phyloP scores from a whole-genome alignment of 768 basidiomycete species.

The Omphalotus guepiniiformis region DNA sequence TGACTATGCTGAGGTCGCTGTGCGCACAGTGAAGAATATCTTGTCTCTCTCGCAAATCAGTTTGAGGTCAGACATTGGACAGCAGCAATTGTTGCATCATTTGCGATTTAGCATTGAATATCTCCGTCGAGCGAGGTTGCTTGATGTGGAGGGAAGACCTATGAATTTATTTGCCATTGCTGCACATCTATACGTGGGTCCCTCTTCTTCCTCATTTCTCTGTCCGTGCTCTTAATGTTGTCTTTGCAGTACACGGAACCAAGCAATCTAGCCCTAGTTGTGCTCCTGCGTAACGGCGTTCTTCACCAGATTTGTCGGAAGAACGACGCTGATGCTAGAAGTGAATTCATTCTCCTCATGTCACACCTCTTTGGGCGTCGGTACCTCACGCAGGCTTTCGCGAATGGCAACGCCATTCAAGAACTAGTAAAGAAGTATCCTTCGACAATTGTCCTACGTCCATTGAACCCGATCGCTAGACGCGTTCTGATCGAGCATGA shows the following conservation, averaged over 20 bases:
- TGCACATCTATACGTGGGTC: slow-evolving; percentile 45
- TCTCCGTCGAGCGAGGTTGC: slow-evolving; percentile 50
- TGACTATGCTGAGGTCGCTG: slow-evolving; percentile 41
- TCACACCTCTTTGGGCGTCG: slow-evolving; percentile 66
- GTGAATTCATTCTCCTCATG: slow-evolving; percentile 50
- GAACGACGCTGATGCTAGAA: slow-evolving; percentile 37
- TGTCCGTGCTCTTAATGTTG: neutral
- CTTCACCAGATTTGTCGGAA: slow-evolving; percentile 54
- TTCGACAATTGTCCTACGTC: slow-evolving; percentile 53
- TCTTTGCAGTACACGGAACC: slow-evolving; percentile 54
- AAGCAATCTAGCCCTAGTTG: slow-evolving; percentile 61
- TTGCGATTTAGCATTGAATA: slow-evolving; percentile 71
- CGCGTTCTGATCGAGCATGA: slow-evolving; percentile 43
- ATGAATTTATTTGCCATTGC: slow-evolving; percentile 54
- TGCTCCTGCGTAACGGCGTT: slow-evolving; percentile 52
- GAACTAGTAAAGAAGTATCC: slow-evolving; percentile 40
- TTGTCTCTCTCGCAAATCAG: slow-evolving; percentile 56
- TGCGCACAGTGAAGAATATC: slow-evolving; percentile 46
- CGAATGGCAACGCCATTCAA: slow-evolving; percentile 30
- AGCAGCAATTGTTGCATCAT: slow-evolving; percentile 58
- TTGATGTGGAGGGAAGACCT: slow-evolving; percentile 51
- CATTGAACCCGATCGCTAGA: slow-evolving; percentile 37
- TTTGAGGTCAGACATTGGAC: slow-evolving; percentile 51
- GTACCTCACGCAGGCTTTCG: slow-evolving; percentile 42
- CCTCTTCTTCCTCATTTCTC: neutral